Conservation (phyloP, 2,329 filamentous ascomycete genomes). For the Sclerotinia spermophila region DNA sequence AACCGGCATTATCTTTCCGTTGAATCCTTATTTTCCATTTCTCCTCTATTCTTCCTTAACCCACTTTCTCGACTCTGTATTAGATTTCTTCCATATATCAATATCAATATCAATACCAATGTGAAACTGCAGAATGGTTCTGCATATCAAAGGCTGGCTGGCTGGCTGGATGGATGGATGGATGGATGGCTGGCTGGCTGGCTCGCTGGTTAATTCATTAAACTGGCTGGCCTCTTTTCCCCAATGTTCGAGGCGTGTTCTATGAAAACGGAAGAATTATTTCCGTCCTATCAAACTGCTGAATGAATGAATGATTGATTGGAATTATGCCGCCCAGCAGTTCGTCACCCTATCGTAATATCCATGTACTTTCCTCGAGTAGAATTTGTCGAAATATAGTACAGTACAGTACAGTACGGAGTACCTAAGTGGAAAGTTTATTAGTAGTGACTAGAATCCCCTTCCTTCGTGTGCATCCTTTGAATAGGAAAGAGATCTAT, state of each 20-base stretch:
- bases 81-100: background rate
- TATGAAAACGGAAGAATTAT: slow-evolving; percentile 15
- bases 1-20: background rate
- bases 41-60: background rate
- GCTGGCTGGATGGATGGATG: background rate
- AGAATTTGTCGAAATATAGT: background rate
- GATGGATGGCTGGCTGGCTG: background rate
- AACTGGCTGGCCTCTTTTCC: background rate
- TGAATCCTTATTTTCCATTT: background rate
- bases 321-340: background rate
- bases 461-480: background rate
- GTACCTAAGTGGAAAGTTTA: background rate
- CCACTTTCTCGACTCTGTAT: background rate
- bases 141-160: background rate
- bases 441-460: background rate
- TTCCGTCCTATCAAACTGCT: slow-evolving; percentile 10
- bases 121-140: background rate
- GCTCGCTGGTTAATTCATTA: background rate
- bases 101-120: too few relatives aligned
- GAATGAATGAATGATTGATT: too few relatives aligned
- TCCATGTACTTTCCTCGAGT: background rate
- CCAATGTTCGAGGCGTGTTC: slow-evolving; percentile 3
- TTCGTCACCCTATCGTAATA: slow-evolving; percentile 13
- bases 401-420: too few relatives aligned
- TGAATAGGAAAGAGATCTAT: background rate